Base-by-base conservation (phyloP, 2,329 filamentous ascomycete species). In the Pseudonectria buxi region DNA sequence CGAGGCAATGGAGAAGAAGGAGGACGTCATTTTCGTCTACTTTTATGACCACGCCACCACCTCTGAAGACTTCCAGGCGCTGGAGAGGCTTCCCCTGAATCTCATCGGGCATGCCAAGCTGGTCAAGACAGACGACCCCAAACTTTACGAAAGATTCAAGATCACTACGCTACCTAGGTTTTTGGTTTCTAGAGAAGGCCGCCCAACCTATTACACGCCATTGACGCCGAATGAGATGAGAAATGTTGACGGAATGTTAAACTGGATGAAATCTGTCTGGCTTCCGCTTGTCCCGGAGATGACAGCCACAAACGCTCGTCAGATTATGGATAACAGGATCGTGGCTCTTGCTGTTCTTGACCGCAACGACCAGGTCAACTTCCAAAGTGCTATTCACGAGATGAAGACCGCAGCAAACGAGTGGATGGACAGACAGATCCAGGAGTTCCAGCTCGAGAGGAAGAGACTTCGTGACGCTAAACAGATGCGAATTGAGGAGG, bases 201-300 rank as follows among this genome's bases (percentile, higher is more conserved):
- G 89, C 29, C 83, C 92, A 26, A 90, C 81, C 2, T 95, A 95
- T 62, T 98, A 94, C 60, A 84, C 80, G 18, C 86, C 84, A 7
- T 72, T 95, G 26, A 84, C 87, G 1, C 92, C 92, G 1, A 78
- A 83, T 51, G 88, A 95, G 50, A 96, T 96, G 86, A 82, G 92
- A 39, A 86, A 98, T 54, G 83, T 83, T 41, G 75, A 80, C 35
- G 76, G 53, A 47, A 76, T 98, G 10, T 69, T 95, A 13, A 74
- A 74, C 37, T 98, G 92, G 92, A 96, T 98, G 89, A 84, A 85
- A 57, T 86, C 82, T 3, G 88, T 95, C 12, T 98, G 94, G 92
- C 72, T 95, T 13, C 92, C 92, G 1, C 86, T 98, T 37, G 87
- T 98, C 10, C 90, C 92, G 0, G 92, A 98, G 59, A 71, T 98